phyloP scores from a whole-genome alignment of 2,329 filamentous ascomycete genomes.

The Elsinoe necatrix region DNA sequence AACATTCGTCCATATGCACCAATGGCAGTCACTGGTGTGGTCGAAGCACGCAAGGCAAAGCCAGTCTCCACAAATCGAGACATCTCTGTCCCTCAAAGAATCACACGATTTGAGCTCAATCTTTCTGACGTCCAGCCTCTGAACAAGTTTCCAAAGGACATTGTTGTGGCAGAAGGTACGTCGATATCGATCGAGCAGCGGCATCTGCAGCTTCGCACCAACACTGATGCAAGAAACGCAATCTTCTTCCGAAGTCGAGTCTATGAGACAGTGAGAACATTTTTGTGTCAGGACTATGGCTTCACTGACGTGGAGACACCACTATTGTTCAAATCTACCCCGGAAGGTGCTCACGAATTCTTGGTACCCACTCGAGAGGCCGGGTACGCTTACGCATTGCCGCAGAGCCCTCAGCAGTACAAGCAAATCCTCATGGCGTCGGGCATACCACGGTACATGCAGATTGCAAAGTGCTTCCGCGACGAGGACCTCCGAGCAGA shows the following conservation, averaged over 20 bases:
- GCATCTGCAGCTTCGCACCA: constrained; percentile 77
- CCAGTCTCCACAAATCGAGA: constrained; percentile 20
- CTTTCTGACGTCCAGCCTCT: constrained; percentile 57
- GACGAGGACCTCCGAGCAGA: constrained; percentile 92
- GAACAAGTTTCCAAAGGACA: constrained; percentile 64
- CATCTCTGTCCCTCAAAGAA: constrained; percentile 26
- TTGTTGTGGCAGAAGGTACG: constrained; percentile 67
- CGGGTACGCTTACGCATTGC: constrained; percentile 78
- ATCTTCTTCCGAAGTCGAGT: constrained; percentile 61
- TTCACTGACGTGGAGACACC: constrained; percentile 86
- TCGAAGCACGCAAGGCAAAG: constrained; percentile 35
- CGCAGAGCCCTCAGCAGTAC: constrained; percentile 96
- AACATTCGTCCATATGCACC: constrained; percentile 44
- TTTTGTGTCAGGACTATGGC: constrained; percentile 45
- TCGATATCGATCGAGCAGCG: constrained; percentile 66
- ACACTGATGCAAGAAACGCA: constrained; percentile 56
- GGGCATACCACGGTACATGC: constrained; percentile 74
- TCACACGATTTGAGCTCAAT: constrained; percentile 48
- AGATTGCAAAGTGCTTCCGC: constrained; percentile 89
- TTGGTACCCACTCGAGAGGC: constrained; percentile 74
- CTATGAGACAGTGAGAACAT: constrained; percentile 44
- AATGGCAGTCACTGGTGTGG: constrained; percentile 44
- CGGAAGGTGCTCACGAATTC: constrained; percentile 91
- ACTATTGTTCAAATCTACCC: constrained; percentile 91
- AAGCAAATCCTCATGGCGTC: constrained; percentile 96